A percentile compares a stretch with the other conserved stretches of the same genome.
These are phyloP conservation scores for Cucurbita pepo DNA, from an alignment of 306 rosid species.

Conservation along the genomic window DNA sequence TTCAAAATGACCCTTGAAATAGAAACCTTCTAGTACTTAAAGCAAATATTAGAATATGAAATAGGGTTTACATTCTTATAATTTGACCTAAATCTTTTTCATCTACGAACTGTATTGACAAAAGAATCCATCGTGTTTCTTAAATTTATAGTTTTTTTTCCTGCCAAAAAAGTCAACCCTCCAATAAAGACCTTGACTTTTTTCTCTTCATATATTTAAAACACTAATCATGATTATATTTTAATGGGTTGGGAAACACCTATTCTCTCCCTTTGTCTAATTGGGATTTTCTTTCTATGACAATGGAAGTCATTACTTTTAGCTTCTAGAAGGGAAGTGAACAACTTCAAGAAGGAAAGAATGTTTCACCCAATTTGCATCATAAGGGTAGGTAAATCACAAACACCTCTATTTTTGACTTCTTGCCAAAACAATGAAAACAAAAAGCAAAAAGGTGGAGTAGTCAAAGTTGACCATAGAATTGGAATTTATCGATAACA, in stretches of 20 bases:
- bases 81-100: background rate
- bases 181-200: background rate
- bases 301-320: background rate
- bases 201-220: background rate
- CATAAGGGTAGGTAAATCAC: background rate
- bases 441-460: background rate
- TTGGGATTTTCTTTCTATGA: background rate
- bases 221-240: background rate
- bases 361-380: background rate
- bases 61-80: too few relatives aligned
- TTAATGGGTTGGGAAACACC: background rate
- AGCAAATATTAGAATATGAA: too few relatives aligned
- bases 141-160: background rate
- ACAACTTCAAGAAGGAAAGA: background rate
- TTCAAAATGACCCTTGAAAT: too few relatives aligned
- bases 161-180: background rate
- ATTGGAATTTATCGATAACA: background rate
- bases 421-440: background rate
- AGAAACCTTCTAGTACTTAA: too few relatives aligned
- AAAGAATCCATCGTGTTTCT: background rate
- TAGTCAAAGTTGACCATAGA: background rate
- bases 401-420: background rate
- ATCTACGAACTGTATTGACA: background rate
- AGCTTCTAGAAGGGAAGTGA: background rate
- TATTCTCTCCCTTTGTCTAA: background rate